Conservation (phyloP, 2,329 filamentous ascomycete species). For the Pestalotiopsis sp. region DNA sequence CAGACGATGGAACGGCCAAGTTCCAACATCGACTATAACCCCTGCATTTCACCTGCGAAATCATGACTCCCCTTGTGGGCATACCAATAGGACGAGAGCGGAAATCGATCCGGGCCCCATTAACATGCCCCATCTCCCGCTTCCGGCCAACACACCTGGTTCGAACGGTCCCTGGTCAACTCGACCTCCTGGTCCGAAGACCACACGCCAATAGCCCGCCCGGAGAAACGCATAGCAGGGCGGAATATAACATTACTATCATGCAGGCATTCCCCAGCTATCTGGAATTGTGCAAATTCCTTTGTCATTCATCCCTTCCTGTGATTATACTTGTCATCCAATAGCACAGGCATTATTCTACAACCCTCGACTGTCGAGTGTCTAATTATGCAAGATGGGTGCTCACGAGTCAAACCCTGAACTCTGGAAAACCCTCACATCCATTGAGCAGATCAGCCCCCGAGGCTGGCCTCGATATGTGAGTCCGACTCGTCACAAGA, state of each 20-base stretch:
- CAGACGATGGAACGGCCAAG: background rate
- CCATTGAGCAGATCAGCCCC: background rate
- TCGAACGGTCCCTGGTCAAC: background rate
- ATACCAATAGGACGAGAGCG: background rate
- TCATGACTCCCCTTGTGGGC: background rate
- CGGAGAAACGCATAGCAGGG: background rate
- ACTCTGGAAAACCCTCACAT: background rate
- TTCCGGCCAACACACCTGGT: background rate
- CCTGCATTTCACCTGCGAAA: background rate
- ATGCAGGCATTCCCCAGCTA: background rate
- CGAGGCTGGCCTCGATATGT: slow-evolving; percentile 4
- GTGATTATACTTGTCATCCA: background rate
- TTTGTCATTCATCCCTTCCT: background rate
- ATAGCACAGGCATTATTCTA: background rate
- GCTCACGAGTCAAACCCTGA: background rate
- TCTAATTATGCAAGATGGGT: background rate
- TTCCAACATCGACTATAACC: background rate
- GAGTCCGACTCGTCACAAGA: background rate
- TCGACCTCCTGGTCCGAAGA: background rate
- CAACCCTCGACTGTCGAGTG: background rate
- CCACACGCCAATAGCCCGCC: background rate
- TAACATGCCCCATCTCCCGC: background rate
- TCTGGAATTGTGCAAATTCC: background rate
- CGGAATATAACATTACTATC: background rate
- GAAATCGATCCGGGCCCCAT: background rate